These are phyloP conservation scores for Thermochaetoides dissita DNA, from an alignment of 2,329 filamentous ascomycete genomes.

Conservation along the genomic window DNA sequence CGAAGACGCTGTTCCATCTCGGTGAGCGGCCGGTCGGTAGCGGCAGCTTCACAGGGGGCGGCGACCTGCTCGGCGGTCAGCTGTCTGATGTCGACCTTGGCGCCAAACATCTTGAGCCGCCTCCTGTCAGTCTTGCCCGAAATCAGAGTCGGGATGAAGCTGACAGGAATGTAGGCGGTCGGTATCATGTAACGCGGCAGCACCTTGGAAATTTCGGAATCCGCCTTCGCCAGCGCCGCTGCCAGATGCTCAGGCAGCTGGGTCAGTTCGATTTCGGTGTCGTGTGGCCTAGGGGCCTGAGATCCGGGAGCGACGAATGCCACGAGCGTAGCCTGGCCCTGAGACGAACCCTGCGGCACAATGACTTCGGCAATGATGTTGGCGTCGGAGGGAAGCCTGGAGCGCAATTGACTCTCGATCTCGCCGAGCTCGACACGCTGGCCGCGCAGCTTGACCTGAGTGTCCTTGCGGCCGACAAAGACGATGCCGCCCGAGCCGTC, in stretches of 20 bases:
- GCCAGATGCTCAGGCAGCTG: constrained; percentile 8
- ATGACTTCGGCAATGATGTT: constrained; percentile 36
- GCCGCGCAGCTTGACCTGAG: constrained; percentile 42
- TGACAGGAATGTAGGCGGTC: constrained; percentile 28
- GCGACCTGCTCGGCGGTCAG: constrained; percentile 6
- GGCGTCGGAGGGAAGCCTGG: constrained; percentile 23
- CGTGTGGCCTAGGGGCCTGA: neutral
- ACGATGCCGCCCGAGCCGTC: constrained; percentile 20
- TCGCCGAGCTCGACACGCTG: constrained; percentile 38
- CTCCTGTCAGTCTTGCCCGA: constrained; percentile 33
- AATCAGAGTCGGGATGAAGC: constrained; percentile 26
- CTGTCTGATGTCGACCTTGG: constrained; percentile 9
- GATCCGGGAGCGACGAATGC: constrained; percentile 18
- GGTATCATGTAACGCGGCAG: constrained; percentile 26
- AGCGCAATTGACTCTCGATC: constrained; percentile 29
- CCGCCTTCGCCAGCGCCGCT: constrained; percentile 9
- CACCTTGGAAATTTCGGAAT: constrained; percentile 8
- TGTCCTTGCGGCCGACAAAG: constrained; percentile 35
- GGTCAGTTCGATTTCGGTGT: constrained; percentile 9
- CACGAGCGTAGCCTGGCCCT: constrained; percentile 17
- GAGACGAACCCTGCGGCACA: constrained; percentile 8
- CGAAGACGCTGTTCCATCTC: constrained; percentile 21
- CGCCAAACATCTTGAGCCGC: constrained; percentile 22
- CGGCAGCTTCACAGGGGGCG: neutral
- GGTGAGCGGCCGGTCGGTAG: constrained; percentile 11